These are phyloP conservation scores for Diplodia seriata DNA, from an alignment of 2,329 filamentous ascomycete genomes.

Conservation along the genomic window DNA sequence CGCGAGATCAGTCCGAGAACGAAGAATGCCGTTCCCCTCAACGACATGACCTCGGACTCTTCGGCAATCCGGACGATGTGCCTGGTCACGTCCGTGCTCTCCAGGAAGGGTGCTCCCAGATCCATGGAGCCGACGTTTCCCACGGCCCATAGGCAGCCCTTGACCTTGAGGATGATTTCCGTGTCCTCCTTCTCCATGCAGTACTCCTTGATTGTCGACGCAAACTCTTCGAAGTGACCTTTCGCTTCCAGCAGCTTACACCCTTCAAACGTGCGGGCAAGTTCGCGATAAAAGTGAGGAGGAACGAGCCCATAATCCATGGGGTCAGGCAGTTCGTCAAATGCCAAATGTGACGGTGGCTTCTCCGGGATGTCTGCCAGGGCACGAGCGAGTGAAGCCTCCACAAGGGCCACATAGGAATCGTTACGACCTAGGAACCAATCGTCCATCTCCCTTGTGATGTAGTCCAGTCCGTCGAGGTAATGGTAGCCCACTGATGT, in stretches of 20 bases:
- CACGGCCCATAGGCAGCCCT: constrained; percentile 96
- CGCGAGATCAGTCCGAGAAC: constrained; percentile 91
- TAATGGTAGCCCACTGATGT: constrained; percentile 98
- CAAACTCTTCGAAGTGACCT: constrained; percentile 95
- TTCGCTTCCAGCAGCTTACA: constrained; percentile 90
- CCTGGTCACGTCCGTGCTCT: constrained; percentile 85
- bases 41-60: constrained; percentile 84
- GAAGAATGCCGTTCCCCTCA: constrained; percentile 95
- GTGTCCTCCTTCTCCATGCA: constrained; percentile 83
- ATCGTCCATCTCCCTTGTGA: constrained; percentile 99
- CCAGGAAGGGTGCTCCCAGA: constrained; percentile 90
- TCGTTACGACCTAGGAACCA: constrained; percentile 98
- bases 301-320: constrained; percentile 71
- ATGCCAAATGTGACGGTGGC: constrained; percentile 54
- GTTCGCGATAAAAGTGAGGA: constrained; percentile 96
- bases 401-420: constrained; percentile 90
- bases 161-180: constrained; percentile 90
- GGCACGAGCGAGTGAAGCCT: constrained; percentile 90
- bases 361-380: constrained; percentile 70
- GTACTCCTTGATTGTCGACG: constrained; percentile 83
- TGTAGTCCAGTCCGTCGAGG: constrained; percentile 94
- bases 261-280: constrained; percentile 90
- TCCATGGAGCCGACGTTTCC: constrained; percentile 99
- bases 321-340: constrained; percentile 55
- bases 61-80: constrained; percentile 90